These are phyloP conservation scores for Rhytidhysteron rufulum DNA, from an alignment of 2,329 filamentous ascomycete genomes.

Conservation along the genomic window DNA sequence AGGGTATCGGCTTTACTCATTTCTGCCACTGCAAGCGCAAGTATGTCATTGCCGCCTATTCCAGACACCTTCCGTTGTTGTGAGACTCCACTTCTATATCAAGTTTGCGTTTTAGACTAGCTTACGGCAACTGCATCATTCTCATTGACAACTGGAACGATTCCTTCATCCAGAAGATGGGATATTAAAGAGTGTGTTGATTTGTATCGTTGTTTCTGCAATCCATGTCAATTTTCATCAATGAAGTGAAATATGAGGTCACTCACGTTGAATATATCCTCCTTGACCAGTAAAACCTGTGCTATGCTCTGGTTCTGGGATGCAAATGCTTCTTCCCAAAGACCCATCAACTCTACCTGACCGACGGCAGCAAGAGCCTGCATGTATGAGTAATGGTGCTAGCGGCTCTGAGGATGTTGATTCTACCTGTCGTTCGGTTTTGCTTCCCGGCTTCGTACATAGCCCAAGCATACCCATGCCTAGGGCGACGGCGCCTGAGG, in stretches of 20 bases:
- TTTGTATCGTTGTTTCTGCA: too few relatives aligned
- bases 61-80: too few relatives aligned
- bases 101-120: conserved; percentile 99
- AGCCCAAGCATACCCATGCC: conserved; percentile 79
- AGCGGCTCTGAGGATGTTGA: too few relatives aligned
- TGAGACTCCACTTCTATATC: too few relatives aligned
- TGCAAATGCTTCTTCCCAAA: conserved; percentile 90
- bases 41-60: conserved; percentile 98
- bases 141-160: conserved; percentile 98
- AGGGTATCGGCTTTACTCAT: conserved; percentile 97
- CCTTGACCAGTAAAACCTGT: conserved; percentile 89
- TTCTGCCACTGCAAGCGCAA: conserved; percentile 92
- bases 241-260: too few relatives aligned
- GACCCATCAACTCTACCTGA: conserved; percentile 88
- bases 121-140: conserved; percentile 96
- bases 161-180: conserved; percentile 87
- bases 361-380: conserved; percentile 95
- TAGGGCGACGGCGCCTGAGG: conserved; percentile 93
- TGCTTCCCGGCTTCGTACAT: conserved; percentile 83
- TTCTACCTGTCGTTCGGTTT: too few relatives aligned
- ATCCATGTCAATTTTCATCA: too few relatives aligned
- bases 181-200: too few relatives aligned
- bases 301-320: conserved; percentile 88
- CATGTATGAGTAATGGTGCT: conserved; percentile 81
- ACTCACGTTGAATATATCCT: too few relatives aligned